Percentiles rank a stretch among this genome's conserved stretches.
Evolutionary conservation across 805 yeast genomes (phyloP).

Genomic region (Myxozyma geophila): DNA sequence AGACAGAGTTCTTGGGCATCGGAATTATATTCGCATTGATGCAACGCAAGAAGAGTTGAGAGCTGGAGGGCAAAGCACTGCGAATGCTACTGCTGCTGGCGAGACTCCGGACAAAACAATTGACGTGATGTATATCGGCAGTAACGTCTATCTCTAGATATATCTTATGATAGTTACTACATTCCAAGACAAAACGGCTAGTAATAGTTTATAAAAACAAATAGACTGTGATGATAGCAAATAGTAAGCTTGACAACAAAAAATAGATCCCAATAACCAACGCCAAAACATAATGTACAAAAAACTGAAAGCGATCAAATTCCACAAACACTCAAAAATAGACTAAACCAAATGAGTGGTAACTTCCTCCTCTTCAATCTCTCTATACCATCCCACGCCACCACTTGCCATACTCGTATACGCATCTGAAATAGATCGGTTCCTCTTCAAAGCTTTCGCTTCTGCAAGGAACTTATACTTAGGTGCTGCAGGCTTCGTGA

Average conservation of each 20-base stretch:
- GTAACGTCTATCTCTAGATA: constrained; percentile 1
- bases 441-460: constrained; percentile 9
- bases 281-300: not conserved
- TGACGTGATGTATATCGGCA: constrained; percentile 1
- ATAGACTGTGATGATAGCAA: not conserved
- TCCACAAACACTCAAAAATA: not conserved
- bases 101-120: not conserved
- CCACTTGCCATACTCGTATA: not conserved
- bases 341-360: not conserved
- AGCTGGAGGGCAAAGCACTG: too few relatives aligned
- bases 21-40: not conserved
- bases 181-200: not conserved
- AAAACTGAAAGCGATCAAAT: not conserved
- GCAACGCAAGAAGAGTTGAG: not conserved
- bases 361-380: constrained; percentile 13
- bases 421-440: not conserved
- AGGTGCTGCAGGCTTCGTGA: not conserved
- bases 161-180: not conserved
- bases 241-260: too few relatives aligned
- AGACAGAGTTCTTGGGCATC: constrained; percentile 10
- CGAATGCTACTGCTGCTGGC: too few relatives aligned
- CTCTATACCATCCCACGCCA: constrained; percentile 27
- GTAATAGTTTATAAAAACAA: not conserved
- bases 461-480: not conserved
- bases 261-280: not conserved